Conservation (phyloP, 495 filamentous ascomycete genomes). For the Neurospora discreta region DNA sequence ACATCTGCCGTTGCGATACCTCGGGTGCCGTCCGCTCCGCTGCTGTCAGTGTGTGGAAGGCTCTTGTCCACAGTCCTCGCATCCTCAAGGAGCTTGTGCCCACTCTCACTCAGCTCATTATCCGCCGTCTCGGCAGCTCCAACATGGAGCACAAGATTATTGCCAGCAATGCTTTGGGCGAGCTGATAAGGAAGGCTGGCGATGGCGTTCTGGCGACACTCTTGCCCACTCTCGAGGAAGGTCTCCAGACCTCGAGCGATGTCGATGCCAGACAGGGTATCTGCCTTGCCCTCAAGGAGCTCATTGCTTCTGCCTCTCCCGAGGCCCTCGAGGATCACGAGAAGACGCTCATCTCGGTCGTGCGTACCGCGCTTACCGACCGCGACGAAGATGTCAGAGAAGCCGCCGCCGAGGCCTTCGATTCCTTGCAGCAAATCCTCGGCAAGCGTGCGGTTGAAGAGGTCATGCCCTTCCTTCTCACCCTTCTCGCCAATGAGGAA, state of each 20-base stretch:
- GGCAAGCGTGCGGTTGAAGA: conserved; percentile 92
- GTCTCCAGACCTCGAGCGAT: conserved; percentile 77
- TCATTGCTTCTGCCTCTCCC: conserved; percentile 81
- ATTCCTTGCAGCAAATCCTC: conserved; percentile 82
- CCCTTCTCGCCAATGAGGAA: conserved; percentile 69
- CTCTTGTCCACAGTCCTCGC: conserved; percentile 80
- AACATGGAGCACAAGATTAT: conserved; percentile 99
- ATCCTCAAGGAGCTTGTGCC: conserved; percentile 92
- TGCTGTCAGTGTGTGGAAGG: conserved; percentile 92
- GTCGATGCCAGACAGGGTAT: conserved; percentile 95
- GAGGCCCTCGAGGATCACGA: conserved; percentile 91
- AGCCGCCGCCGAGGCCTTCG: conserved; percentile 93
- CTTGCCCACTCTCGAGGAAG: conserved; percentile 85
- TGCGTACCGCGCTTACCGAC: conserved; percentile 88
- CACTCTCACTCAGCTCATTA: conserved; percentile 86
- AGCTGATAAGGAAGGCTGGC: conserved; percentile 91
- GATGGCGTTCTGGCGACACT: conserved; percentile 83
- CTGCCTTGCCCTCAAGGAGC: conserved; percentile 86
- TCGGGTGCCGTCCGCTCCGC: conserved; percentile 83
- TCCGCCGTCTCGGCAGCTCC: conserved; percentile 83
- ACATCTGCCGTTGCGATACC: conserved; percentile 97
- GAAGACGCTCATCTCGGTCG: conserved; percentile 85
- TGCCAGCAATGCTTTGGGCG: conserved; percentile 90
- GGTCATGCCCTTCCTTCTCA: conserved; percentile 84
- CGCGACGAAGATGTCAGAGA: conserved; percentile 81